These are phyloP conservation scores for Laguncularia racemosa DNA, from an alignment of 345 rosid species.

Conservation along the genomic window DNA sequence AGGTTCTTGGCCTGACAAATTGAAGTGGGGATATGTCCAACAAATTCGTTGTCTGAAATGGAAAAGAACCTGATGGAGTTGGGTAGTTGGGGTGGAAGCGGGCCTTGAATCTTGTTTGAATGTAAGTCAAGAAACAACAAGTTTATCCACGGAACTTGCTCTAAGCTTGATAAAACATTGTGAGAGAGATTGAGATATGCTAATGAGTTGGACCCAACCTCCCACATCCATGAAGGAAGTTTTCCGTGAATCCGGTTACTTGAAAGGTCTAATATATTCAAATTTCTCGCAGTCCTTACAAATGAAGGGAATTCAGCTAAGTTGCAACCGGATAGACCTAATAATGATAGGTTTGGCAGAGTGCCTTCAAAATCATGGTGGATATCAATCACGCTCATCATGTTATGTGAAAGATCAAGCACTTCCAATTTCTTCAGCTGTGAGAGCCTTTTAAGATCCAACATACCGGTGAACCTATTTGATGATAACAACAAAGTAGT, in stretches of 20 bases:
- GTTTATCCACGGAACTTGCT: neutral
- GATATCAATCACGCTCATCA: neutral
- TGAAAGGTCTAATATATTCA: neutral
- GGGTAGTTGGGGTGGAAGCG: neutral
- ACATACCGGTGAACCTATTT: constrained; percentile 14
- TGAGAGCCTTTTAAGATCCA: constrained; percentile 11
- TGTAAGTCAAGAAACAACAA: neutral
- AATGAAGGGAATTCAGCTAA: constrained; percentile 5
- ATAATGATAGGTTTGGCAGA: constrained; percentile 1
- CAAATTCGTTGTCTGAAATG: constrained; percentile 2
- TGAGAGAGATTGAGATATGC: constrained; percentile 6
- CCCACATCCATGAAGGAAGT: constrained; percentile 14
- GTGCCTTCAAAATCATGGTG: neutral
- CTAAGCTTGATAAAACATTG: neutral
- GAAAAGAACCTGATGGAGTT: neutral
- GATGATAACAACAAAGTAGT: constrained; percentile 5
- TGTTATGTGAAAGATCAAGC: constrained; percentile 14
- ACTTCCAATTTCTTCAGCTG: constrained; percentile 3
- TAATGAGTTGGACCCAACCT: neutral
- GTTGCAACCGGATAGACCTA: neutral
- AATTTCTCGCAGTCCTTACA: neutral
- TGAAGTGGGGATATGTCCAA: constrained; percentile 4
- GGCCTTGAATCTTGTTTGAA: constrained; percentile 7
- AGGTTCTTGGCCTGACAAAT: constrained; percentile 3
- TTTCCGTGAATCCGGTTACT: constrained; percentile 14